phyloP scores from a whole-genome alignment of 495 filamentous ascomycete species.

The Bathelium albidoporum region DNA sequence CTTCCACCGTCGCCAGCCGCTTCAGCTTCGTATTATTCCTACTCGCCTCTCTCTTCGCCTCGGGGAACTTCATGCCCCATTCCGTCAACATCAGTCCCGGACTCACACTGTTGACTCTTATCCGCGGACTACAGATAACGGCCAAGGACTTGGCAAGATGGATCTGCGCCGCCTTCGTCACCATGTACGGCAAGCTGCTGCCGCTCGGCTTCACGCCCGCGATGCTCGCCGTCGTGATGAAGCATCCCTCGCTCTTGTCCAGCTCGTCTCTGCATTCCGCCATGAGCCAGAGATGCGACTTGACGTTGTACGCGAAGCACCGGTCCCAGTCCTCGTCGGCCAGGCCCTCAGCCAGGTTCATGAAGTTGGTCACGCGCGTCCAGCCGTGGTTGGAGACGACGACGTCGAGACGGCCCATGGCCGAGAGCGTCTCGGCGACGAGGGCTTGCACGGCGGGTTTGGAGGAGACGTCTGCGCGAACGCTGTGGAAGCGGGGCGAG shows the following conservation, averaged over 20 bases:
- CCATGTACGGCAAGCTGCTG: constrained; percentile 33
- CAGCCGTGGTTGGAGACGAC: constrained; percentile 49
- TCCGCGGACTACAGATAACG: constrained; percentile 39
- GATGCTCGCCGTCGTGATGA: constrained; percentile 43
- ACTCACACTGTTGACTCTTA: constrained; percentile 45
- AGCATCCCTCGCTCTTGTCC: constrained; percentile 40
- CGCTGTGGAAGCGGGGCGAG: constrained; percentile 28
- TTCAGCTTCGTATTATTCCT: constrained; percentile 40
- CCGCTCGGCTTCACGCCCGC: constrained; percentile 44
- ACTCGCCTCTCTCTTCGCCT: constrained; percentile 34
- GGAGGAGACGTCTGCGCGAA: constrained; percentile 43
- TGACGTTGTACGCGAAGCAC: constrained; percentile 50
- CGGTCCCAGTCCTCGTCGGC: constrained; percentile 47
- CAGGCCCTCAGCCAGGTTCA: constrained; percentile 43
- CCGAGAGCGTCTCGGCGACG: constrained; percentile 32
- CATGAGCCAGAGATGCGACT: constrained; percentile 46
- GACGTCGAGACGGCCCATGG: constrained; percentile 43
- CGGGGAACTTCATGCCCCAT: constrained; percentile 43
- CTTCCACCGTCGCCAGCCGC: constrained; percentile 41
- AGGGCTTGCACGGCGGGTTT: constrained; percentile 35
- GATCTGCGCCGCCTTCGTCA: constrained; percentile 45
- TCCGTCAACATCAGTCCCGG: constrained; percentile 41
- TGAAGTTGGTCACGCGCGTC: constrained; percentile 42
- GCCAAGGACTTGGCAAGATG: constrained; percentile 45
- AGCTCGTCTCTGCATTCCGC: constrained; percentile 39